Evolutionary conservation across 257 asterid genomes (phyloP).

Genomic region (Solanum pennellii): DNA sequence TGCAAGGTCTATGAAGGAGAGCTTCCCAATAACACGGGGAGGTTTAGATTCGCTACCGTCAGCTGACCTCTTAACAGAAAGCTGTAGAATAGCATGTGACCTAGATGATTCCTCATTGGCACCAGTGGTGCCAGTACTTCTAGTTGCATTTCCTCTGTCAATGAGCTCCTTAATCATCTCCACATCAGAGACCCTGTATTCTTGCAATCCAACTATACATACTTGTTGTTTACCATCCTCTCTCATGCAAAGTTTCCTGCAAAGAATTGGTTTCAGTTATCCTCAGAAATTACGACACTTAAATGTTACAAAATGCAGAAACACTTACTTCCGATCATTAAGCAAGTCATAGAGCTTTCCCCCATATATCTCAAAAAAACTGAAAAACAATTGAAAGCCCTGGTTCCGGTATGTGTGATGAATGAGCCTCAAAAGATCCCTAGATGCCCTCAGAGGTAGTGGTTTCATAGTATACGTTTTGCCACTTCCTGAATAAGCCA

Average conservation of each 20-base stretch:
- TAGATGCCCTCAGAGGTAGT: constrained; percentile 82
- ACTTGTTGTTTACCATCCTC: constrained; percentile 81
- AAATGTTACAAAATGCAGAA: not conserved
- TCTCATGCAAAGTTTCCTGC: constrained; percentile 91
- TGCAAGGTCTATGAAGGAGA: constrained; percentile 98
- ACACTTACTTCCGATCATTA: constrained; percentile 78
- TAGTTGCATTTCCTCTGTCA: constrained; percentile 82
- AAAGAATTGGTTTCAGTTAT: not conserved
- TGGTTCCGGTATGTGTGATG: constrained; percentile 91
- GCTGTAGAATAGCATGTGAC: constrained; percentile 99
- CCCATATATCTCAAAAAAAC: constrained; percentile 98
- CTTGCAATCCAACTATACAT: constrained; percentile 42
- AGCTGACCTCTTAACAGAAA: constrained; percentile 66
- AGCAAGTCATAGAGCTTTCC: constrained; percentile 95
- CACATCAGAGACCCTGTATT: constrained; percentile 37
- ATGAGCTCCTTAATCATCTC: constrained; percentile 78
- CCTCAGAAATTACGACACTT: not conserved
- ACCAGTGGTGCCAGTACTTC: constrained; percentile 98
- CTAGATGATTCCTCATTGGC: constrained; percentile 99
- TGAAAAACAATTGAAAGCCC: constrained; percentile 79
- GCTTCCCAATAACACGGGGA: constrained; percentile 80
- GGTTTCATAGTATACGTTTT: constrained; percentile 98
- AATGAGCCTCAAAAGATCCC: constrained; percentile 91
- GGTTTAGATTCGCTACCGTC: constrained; percentile 92
- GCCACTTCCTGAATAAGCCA: constrained; percentile 72